phyloP scores from a whole-genome alignment of 2,329 filamentous ascomycete species.

The Tolypocladium nubicola region DNA sequence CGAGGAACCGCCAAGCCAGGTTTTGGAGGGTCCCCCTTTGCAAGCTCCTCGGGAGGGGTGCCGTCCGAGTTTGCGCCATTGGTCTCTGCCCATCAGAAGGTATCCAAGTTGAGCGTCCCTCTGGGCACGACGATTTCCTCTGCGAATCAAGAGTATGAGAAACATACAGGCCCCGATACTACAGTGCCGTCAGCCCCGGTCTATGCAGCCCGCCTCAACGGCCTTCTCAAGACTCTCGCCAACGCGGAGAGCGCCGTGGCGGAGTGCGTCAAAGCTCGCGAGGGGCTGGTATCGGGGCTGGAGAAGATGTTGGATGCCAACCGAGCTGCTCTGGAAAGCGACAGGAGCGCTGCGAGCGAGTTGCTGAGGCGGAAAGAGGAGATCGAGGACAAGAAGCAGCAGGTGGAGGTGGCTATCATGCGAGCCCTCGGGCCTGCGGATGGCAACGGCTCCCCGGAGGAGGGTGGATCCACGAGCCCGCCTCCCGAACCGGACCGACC shows the following conservation, averaged over 20 bases:
- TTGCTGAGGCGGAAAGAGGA: slow-evolving; percentile 56
- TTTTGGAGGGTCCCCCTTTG: slow-evolving; percentile 45
- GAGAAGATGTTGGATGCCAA: slow-evolving; percentile 74
- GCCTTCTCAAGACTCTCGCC: slow-evolving; percentile 79
- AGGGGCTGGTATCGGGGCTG: slow-evolving; percentile 64
- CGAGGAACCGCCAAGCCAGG: slow-evolving; percentile 40
- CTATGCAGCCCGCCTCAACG: slow-evolving; percentile 79
- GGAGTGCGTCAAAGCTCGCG: slow-evolving; percentile 79
- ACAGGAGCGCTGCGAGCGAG: slow-evolving; percentile 55
- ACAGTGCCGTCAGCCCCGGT: slow-evolving; percentile 73
- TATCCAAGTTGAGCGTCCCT: slow-evolving; percentile 61
- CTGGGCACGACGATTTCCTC: slow-evolving; percentile 56
- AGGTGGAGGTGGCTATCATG: slow-evolving; percentile 89
- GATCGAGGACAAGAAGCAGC: slow-evolving; percentile 73
- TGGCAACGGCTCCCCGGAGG: slow-evolving; percentile 35
- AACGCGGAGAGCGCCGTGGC: slow-evolving; percentile 82
- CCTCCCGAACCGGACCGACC: slow-evolving; percentile 59
- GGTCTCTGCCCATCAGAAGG: slow-evolving; percentile 60
- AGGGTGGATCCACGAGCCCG: slow-evolving; percentile 33
- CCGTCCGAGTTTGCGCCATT: slow-evolving; percentile 70
- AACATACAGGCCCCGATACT: slow-evolving; percentile 62
- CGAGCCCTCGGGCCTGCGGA: slow-evolving; percentile 60
- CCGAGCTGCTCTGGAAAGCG: slow-evolving; percentile 55
- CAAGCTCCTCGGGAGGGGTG: slow-evolving; percentile 40
- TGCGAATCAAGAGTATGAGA: slow-evolving; percentile 75